A percentile compares a stretch with the other conserved stretches of the same genome.
Conservation (phyloP, 2,329 filamentous ascomycete genomes). For the Aspergillus amoenus region DNA sequence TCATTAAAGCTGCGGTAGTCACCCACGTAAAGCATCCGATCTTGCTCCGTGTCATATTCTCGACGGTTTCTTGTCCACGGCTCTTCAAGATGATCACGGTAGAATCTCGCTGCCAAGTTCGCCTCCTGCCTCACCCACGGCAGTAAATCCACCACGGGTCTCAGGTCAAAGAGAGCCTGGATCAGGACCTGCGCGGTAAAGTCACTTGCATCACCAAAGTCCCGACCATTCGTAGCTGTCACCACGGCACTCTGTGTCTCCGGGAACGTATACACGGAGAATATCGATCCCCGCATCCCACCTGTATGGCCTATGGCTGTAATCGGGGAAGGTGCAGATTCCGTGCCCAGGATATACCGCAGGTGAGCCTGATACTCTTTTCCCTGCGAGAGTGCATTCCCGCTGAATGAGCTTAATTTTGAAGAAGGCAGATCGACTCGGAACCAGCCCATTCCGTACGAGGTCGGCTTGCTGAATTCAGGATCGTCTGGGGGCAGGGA, state of each 20-base stretch:
- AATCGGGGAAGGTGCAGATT: conserved; percentile 2
- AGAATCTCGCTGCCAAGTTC: neutral
- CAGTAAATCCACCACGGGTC: conserved; percentile 12
- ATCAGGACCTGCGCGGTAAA: conserved; percentile 16
- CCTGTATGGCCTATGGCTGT: conserved; percentile 27
- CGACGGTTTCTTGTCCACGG: conserved; percentile 2
- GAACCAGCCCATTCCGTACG: conserved; percentile 28
- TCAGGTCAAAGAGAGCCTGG: conserved; percentile 19
- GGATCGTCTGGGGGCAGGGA: conserved; percentile 15
- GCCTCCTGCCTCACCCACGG: conserved; percentile 12
- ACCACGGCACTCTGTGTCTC: conserved; percentile 29
- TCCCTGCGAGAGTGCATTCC: neutral
- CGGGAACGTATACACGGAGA: conserved; percentile 24
- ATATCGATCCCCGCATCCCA: conserved; percentile 21
- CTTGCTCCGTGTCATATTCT: neutral
- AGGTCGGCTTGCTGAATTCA: conserved; percentile 9
- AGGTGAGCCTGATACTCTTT: neutral
- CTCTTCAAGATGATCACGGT: neutral
- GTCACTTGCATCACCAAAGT: conserved; percentile 18
- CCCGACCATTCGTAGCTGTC: conserved; percentile 22
- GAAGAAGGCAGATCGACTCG: conserved; percentile 22
- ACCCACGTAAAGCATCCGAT: neutral
- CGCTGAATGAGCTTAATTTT: conserved; percentile 14
- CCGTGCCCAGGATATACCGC: conserved; percentile 4
- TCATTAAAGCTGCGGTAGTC: neutral